A percentile compares a stretch with the other conserved stretches of the same genome.
phyloP scores from a whole-genome alignment of 164 flowering plant genomes.

The Hamamelis virginiana region DNA sequence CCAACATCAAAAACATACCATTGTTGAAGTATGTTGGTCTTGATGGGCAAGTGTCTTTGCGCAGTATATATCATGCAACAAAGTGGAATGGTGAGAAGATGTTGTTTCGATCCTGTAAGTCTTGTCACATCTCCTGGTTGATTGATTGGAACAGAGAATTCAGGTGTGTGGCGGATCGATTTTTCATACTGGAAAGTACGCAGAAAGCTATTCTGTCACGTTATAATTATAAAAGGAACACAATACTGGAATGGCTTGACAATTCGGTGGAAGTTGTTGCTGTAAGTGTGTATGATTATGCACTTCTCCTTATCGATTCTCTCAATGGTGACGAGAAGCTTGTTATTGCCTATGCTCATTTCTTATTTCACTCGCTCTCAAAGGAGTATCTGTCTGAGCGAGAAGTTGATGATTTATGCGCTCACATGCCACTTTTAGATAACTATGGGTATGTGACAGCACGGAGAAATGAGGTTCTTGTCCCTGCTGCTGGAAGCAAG shows the following conservation, averaged over 20 bases:
- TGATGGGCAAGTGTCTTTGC: conserved; percentile 16
- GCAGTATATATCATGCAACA: conserved; percentile 11
- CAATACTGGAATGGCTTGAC: conserved; percentile 30
- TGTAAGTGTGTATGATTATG: conserved; percentile 27
- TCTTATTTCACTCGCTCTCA: conserved; percentile 37
- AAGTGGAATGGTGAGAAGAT: not conserved
- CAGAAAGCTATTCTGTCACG: conserved; percentile 24
- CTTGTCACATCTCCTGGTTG: conserved; percentile 33
- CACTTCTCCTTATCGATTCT: conserved; percentile 9
- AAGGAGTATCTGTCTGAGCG: conserved; percentile 13
- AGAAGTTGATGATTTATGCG: conserved; percentile 29
- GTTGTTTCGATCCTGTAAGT: conserved; percentile 12
- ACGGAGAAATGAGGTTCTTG: conserved; percentile 36
- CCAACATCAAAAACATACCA: conserved; percentile 23
- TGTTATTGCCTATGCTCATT: conserved; percentile 35
- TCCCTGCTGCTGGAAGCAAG: conserved; percentile 60
- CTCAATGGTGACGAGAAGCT: conserved; percentile 18
- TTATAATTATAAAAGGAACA: conserved; percentile 13
- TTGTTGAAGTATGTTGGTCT: conserved; percentile 29
- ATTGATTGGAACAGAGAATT: conserved; percentile 46
- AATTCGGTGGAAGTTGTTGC: conserved; percentile 11
- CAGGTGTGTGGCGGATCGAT: conserved; percentile 3
- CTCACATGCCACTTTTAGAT: conserved; percentile 44
- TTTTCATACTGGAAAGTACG: conserved; percentile 31
- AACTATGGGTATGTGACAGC: conserved; percentile 34